phyloP scores from a whole-genome alignment of 23 red algal genomes.

The Gracilariopsis chorda region DNA sequence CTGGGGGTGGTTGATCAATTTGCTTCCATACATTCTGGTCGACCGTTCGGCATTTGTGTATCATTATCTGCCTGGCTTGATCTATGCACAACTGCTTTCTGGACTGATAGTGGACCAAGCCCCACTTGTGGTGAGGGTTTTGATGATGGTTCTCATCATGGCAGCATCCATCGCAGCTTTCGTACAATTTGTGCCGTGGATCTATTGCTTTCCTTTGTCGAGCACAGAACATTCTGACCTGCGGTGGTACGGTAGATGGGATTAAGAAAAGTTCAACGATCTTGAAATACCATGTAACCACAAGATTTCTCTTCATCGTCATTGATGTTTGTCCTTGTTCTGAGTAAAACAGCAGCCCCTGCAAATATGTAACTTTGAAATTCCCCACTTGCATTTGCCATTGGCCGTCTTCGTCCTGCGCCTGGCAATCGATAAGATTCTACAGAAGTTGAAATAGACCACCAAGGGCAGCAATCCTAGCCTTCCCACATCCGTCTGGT shows the following conservation, averaged over 20 bases:
- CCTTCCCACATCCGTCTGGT: too few species aligned
- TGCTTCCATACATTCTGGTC: slow-evolving; percentile 88
- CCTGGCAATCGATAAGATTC: too few species aligned
- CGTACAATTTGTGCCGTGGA: slow-evolving; percentile 88
- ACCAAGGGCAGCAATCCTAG: too few species aligned
- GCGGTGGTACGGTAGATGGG: slow-evolving; percentile 72
- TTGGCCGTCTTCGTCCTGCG: too few species aligned
- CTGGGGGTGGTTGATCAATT: slow-evolving; percentile 81
- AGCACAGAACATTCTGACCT: slow-evolving; percentile 50
- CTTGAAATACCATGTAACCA: background rate
- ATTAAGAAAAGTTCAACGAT: slow-evolving; percentile 16
- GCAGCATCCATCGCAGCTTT: slow-evolving; percentile 46
- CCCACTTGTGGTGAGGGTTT: slow-evolving; percentile 5
- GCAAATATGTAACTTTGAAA: too few species aligned
- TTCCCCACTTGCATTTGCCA: too few species aligned
- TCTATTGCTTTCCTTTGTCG: slow-evolving; percentile 83
- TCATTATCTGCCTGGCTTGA: slow-evolving; percentile 93
- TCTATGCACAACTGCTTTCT: slow-evolving; percentile 81
- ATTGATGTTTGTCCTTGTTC: too few species aligned
- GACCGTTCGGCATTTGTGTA: slow-evolving; percentile 95
- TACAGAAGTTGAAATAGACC: too few species aligned
- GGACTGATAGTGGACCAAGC: slow-evolving; percentile 79
- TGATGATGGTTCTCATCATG: slow-evolving; percentile 33
- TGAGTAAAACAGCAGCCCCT: too few species aligned
- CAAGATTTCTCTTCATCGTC: too few species aligned